Base-by-base conservation (phyloP, 371 early-diverging fungal genomes). In the Rhizopus microsporus region DNA sequence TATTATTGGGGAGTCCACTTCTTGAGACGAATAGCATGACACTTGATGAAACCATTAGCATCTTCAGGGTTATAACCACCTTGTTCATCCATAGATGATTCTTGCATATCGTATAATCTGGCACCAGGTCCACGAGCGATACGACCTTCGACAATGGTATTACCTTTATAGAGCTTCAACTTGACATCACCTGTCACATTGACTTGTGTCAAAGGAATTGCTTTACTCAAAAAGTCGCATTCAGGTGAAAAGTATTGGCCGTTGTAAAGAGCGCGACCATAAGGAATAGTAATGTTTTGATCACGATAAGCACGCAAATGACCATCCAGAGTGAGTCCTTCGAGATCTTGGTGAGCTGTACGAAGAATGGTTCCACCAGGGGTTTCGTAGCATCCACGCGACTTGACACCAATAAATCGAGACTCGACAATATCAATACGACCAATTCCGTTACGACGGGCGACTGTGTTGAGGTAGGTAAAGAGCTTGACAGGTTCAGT, bases 381-480 rank as follows among this genome's bases (percentile, higher is more conserved):
- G 39, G 97, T 95, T 78, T 97, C 98, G 86, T 97, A 97, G 81
- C 97, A 97, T 63, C 96, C 98, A 54, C 97, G 93, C 51, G 94
- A 93, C 85, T 98, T 98, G 84, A 98, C 93, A 56, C 98, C 98
- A 59, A 98, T 95, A 80, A 95, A 98, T 43, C 98, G 89, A 77
- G 95, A 95, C 82, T 98, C 97, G 52, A 98, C 98, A 78, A 98
- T 96, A 72, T 98, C 98, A 59, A 98, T 87, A 72, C 97, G 91
- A 50, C 98, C 98, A 59, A 98, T 87, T 58, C 98, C 98, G 80
- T 98, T 93, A 80, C 93, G 91, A 56, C 97, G 88, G 44, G 94
- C 98, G 15, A 94, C 83, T n/a, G 86, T 86, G 86, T 96, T 98
- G 60, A 96, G 84, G 81, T 96, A 93, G 59, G 92, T 75, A 85